phyloP scores from a whole-genome alignment of 306 rosid species.

The Abrus precatorius region DNA sequence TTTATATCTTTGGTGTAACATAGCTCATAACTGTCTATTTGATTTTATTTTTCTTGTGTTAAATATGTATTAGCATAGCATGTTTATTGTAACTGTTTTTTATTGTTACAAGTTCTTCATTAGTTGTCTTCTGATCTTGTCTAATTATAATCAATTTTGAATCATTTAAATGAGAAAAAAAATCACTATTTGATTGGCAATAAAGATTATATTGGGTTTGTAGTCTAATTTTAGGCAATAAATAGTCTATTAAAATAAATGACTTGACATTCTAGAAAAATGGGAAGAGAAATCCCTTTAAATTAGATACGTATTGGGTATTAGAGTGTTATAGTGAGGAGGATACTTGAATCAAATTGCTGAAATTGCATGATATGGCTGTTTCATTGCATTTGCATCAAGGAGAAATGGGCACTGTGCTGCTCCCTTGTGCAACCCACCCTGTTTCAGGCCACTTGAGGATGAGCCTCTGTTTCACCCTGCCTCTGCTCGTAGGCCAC shows the following conservation, averaged over 20 bases:
- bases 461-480: neutral
- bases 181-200: slow-evolving; percentile 1
- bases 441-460: neutral
- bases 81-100: slow-evolving; percentile 6
- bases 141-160: slow-evolving; percentile 23
- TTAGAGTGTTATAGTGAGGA: slow-evolving; percentile 18
- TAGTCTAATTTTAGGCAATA: slow-evolving; percentile 16
- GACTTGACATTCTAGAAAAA: slow-evolving; percentile 17
- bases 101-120: neutral
- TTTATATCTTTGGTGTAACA: neutral
- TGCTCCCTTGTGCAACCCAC: neutral
- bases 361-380: neutral
- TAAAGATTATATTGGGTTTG: slow-evolving; percentile 1
- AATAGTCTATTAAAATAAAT: slow-evolving; percentile 24
- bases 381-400: neutral
- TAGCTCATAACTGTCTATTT: neutral
- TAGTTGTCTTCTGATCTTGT: slow-evolving; percentile 1
- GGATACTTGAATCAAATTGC: slow-evolving; percentile 21
- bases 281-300: slow-evolving; percentile 14
- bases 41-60: slow-evolving; percentile 29
- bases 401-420: slow-evolving; percentile 2
- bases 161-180: slow-evolving; percentile 33
- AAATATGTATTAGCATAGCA: slow-evolving; percentile 24
- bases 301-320: slow-evolving; percentile 10
- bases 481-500: neutral